A percentile compares a stretch with the other conserved stretches of the same genome.
Conservation (phyloP, 352 stramenopile species). For the Aphanomyces euteiches region DNA sequence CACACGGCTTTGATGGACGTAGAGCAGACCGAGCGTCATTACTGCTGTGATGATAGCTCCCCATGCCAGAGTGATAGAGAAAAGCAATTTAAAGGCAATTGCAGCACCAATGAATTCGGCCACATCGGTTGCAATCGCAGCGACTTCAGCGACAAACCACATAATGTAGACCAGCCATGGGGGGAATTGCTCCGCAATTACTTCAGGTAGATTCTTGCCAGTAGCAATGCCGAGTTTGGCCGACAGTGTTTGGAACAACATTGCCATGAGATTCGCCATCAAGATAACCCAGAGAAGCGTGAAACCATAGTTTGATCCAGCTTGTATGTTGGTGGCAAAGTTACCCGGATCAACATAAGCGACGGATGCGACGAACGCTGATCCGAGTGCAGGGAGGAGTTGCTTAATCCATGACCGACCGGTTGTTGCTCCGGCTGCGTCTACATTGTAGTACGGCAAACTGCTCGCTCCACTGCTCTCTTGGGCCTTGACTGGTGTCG, state of each 20-base stretch:
- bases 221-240: constrained; percentile 27
- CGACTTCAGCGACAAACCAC: constrained; percentile 24
- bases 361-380: constrained; percentile 29
- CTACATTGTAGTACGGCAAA: constrained; percentile 15
- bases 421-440: neutral
- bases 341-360: constrained; percentile 29
- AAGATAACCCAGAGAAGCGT: constrained; percentile 34
- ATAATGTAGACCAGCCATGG: constrained; percentile 9
- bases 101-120: constrained; percentile 28
- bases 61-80: constrained; percentile 24
- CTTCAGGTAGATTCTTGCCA: constrained; percentile 23
- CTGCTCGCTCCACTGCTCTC: neutral
- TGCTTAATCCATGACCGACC: neutral
- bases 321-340: constrained; percentile 31
- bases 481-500: too few species aligned
- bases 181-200: constrained; percentile 10
- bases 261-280: constrained; percentile 32
- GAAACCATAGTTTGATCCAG: constrained; percentile 23
- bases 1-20: constrained; percentile 25
- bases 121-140: constrained; percentile 26
- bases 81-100: constrained; percentile 26
- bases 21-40: constrained; percentile 17
- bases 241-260: constrained; percentile 31
- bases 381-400: constrained; percentile 22
- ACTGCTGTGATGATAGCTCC: constrained; percentile 22